Conservation (phyloP, 202 grass and related monocot genomes). For the Saccharum hybrid region DNA sequence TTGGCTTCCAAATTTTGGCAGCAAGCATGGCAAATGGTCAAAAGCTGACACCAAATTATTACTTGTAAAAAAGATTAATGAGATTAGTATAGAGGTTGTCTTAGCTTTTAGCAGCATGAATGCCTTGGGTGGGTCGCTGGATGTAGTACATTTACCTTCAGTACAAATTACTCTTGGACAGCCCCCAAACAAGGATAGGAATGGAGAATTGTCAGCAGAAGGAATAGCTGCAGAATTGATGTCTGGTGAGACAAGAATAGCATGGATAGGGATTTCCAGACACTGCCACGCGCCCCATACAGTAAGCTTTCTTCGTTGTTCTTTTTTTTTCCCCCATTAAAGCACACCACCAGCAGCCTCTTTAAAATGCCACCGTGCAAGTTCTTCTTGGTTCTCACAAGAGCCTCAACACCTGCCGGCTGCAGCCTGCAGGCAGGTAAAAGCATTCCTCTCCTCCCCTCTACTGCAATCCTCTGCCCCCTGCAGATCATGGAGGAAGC, state of each 20-base stretch:
- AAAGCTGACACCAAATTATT: conserved; percentile 30
- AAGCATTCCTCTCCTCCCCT: not conserved
- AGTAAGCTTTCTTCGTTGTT: conserved; percentile 22
- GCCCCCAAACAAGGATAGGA: conserved; percentile 15
- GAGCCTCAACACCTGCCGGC: conserved; percentile 28
- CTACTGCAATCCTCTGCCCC: not conserved
- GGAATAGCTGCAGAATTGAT: conserved; percentile 8
- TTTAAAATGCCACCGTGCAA: conserved; percentile 41
- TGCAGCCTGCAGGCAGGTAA: conserved; percentile 6
- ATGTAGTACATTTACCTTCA: not conserved
- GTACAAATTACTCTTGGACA: conserved; percentile 4
- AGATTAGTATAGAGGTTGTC: conserved; percentile 5
- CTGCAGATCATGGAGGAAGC: conserved; percentile 38
- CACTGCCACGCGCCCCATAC: not conserved
- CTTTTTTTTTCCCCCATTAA: conserved; percentile 1
- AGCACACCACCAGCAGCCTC: conserved; percentile 25
- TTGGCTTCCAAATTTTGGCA: conserved; percentile 10
- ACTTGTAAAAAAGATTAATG: conserved; percentile 14
- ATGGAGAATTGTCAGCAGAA: conserved; percentile 26
- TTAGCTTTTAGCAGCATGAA: conserved; percentile 34
- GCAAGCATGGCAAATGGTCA: conserved; percentile 16
- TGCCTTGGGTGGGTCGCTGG: not conserved
- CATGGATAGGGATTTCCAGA: not conserved
- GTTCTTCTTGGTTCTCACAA: conserved; percentile 39
- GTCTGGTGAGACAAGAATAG: conserved; percentile 30